Base-by-base conservation (phyloP, 768 basidiomycete species). In the Mycena crocata region DNA sequence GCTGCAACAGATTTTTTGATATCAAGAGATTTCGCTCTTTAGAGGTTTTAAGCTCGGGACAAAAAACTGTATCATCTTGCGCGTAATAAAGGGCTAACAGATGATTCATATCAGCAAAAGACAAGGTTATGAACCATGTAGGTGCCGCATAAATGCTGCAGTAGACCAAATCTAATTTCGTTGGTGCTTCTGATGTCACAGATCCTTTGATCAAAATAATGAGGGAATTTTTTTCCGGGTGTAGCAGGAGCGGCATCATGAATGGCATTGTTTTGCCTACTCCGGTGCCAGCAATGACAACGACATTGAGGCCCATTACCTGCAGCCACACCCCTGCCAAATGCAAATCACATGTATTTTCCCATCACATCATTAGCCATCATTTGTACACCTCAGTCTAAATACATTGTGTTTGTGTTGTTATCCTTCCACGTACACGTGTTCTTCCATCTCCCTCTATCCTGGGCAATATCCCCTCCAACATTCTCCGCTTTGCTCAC, bases 241-340 rank as follows among this genome's bases (percentile, higher is more conserved):
- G 52, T 6, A 75, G 35, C 13, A 80, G 63, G 3, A 78, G 64
- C 0, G 75, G 77, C 70, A 80, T 67, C 58, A 78, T 70, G 62
- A 80, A 82, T 0, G 80, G 79, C 46, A 82, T 77, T 2, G 81
- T 80, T 63, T 82, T 81, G 23, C 80, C 79, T 3, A 73, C 64
- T 5, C 79, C 78, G 17, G 79, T 80, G 14, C 78, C 79, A 13
- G 79, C 77, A 42, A 81, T 77, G 1, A 81, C 76, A 1, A 76
- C 52, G 23, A 61, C 66, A 65, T 82, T 79, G 2, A 82, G 69
- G 8, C 77, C 75, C n/a, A n/a, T n/a, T n/a, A n/a, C n/a, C n/a
- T 23, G 46, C 46, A 48, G 17, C 15, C 46, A 5, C 46, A 48
- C 26, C 46, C 46, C 46, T 48, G 24, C 26, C 46, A 48, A 48